phyloP scores from a whole-genome alignment of 2,329 filamentous ascomycete species.

The Bipolaris sorokiniana region DNA sequence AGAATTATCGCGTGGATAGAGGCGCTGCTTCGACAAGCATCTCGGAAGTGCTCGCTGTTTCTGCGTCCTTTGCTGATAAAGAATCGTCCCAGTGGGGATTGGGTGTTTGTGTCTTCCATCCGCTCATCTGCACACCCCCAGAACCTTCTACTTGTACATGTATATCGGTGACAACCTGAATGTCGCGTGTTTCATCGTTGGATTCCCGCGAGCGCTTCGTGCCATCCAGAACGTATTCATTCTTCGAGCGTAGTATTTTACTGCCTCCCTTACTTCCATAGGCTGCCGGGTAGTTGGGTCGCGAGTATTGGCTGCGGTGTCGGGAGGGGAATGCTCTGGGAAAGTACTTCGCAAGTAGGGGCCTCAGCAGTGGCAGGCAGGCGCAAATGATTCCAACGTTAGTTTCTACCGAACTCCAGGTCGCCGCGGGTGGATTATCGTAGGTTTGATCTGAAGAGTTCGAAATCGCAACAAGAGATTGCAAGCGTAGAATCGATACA shows the following conservation, averaged over 20 bases:
- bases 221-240: slow-evolving; percentile 13
- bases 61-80: slow-evolving; percentile 1
- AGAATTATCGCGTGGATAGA: neutral
- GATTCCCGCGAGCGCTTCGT: slow-evolving; percentile 7
- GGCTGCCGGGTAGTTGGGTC: slow-evolving; percentile 13
- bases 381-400: slow-evolving; percentile 46
- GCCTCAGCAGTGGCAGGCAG: slow-evolving; percentile 39
- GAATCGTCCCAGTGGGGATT: slow-evolving; percentile 7
- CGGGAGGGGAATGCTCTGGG: slow-evolving; percentile 32
- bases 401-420: slow-evolving; percentile 39
- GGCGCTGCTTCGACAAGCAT: slow-evolving; percentile 3
- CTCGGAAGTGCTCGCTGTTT: slow-evolving; percentile 7
- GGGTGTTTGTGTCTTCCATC: slow-evolving; percentile 15
- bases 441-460: slow-evolving; percentile 39
- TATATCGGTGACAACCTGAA: slow-evolving; percentile 36
- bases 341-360: slow-evolving; percentile 33
- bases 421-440: slow-evolving; percentile 42
- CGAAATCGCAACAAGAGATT: slow-evolving; percentile 41
- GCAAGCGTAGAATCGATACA: slow-evolving; percentile 44
- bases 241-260: slow-evolving; percentile 8
- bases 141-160: slow-evolving; percentile 27
- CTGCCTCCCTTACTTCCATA: slow-evolving; percentile 20
- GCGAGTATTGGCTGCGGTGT: slow-evolving; percentile 18
- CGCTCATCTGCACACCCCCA: slow-evolving; percentile 8
- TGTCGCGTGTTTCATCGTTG: slow-evolving; percentile 19